A percentile compares a stretch with the other conserved stretches of the same genome.
These are phyloP conservation scores for Aegilops longissima DNA, from an alignment of 176 grass and related monocot species.

Conservation along the genomic window DNA sequence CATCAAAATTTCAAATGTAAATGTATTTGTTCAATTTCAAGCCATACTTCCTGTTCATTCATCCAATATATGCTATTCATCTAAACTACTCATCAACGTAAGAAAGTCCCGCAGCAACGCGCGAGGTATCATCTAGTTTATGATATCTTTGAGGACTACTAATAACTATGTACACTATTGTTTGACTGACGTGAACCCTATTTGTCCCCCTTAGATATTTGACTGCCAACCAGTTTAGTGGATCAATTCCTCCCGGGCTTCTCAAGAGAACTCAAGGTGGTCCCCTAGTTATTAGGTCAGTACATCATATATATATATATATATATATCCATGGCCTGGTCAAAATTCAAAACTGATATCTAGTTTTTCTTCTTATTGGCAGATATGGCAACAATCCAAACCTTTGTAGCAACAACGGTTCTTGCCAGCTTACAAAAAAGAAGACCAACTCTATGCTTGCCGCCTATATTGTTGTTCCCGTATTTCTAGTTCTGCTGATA, in stretches of 20 bases:
- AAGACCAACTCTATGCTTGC: conserved; percentile 29
- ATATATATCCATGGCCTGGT: too few relatives aligned
- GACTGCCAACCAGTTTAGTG: conserved; percentile 37
- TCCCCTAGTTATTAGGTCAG: neutral
- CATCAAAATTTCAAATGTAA: too few relatives aligned
- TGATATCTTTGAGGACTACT: neutral
- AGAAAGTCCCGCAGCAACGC: too few relatives aligned
- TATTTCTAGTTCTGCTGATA: conserved; percentile 16
- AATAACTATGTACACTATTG: neutral
- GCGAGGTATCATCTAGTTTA: too few relatives aligned
- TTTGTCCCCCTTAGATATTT: conserved; percentile 43
- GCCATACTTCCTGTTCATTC: too few relatives aligned
- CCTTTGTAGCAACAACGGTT: conserved; percentile 31
- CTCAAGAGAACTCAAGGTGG: conserved; percentile 42
- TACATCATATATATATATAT: neutral
- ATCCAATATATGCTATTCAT: too few relatives aligned
- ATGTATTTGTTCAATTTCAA: too few relatives aligned
- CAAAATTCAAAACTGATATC: neutral
- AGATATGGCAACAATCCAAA: conserved; percentile 36
- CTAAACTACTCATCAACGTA: too few relatives aligned
- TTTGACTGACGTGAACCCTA: neutral
- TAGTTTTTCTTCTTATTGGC: neutral
- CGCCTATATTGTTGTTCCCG: conserved; percentile 32
- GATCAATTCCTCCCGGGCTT: conserved; percentile 46
- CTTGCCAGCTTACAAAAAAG: conserved; percentile 19